Evolutionary conservation across 1,284 basidiomycete genomes (phyloP), one percentile per base, ranked within the genome.

Genomic region (Marasmius sp.): DNA sequence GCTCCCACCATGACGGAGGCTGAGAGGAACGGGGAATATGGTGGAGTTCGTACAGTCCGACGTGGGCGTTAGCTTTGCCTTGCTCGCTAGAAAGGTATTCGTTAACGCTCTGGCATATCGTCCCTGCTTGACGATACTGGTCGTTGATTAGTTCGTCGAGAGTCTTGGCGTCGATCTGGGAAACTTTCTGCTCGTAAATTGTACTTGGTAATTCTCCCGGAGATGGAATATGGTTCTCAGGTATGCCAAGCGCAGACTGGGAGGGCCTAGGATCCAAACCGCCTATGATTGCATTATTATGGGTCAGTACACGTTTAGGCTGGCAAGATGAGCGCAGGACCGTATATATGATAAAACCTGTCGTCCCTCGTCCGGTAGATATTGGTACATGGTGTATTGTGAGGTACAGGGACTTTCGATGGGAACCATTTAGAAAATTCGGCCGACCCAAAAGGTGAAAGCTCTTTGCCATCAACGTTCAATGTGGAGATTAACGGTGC

Each of bases 31-130:
- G 68, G 18, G 70, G 64, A 12, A 68, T 43, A 47, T 70, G 66
- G 56, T 68, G 66, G 18, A 70, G 49, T 52, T 71, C 65, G 61
- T 63, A 68, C 20, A 66, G 37, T 9, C 65, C 66, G 33, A 69
- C 67, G 37, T 71, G 67, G n/a, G 65, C 64, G 27, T 66, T 69
- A 57, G 51, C 53, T 51, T 60, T 57, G n/a, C 61, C 63, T 33
- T 64, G 54, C 6, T 59, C 38, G 47, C 50, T 61, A 20, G 57
- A 55, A 9, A 61, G 53, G 54, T 61, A 64, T 38, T 64, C 63
- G 45, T 53, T 57, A 14, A 45, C 38, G 9, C 57, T 56, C 22
- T 59, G 57, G 55, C 64, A 65, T 22, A 59, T 58, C 12, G 62
- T 61, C 1, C 62, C 64, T 27, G 64, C 60, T 41, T 63, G 60